Base-by-base conservation (phyloP, 331 rosid species). In the Malus hybrid region DNA sequence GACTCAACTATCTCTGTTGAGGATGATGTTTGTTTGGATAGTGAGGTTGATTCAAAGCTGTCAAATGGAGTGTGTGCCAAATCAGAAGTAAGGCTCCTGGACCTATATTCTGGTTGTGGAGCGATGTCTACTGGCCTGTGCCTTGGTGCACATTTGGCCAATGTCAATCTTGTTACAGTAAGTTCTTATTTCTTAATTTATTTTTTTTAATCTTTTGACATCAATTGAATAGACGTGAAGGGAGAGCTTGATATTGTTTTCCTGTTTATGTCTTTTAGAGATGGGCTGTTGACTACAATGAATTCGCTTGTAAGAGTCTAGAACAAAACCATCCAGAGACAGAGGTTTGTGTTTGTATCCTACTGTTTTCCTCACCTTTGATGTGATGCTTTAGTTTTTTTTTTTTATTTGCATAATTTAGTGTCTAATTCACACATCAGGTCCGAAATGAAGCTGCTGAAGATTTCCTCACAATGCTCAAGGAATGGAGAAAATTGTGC, bases 121-220 rank as follows among this genome's bases (percentile, higher is more conserved):
- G 97, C 90, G 4, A 92, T 92, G 97, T 92, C 96, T 13, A 92
- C 93, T 46, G 97, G 97, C 24, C 78, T 92, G 60, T 88, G 96
- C 67, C 85, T 85, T 12, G 97, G 97, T 13, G 96, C 87, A 58
- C 69, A 61, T 8, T 70, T 85, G 75, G 83, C 86, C 3, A 78
- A 89, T 16, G 48, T 90, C 69, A 87, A 92, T 62, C 86, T 89
- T 68, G 90, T 87, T 26, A 90, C 97, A 0, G 97, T 92, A 82
- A 78, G 90, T 76, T 73, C 19, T 0, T 26, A 10, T 34, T 70
- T 1, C 29, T n/a, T 26, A 22, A 46, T 42, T 19, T 3, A 26
- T 57, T 2, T 0, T 11, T 58, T 58, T 22, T 20, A 11, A 19
- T 18, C 22, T 55, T 55, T 55, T 10, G 10, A 55, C 24, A 19